phyloP scores from a whole-genome alignment of 331 rosid genomes.

The Quercus phellos region DNA sequence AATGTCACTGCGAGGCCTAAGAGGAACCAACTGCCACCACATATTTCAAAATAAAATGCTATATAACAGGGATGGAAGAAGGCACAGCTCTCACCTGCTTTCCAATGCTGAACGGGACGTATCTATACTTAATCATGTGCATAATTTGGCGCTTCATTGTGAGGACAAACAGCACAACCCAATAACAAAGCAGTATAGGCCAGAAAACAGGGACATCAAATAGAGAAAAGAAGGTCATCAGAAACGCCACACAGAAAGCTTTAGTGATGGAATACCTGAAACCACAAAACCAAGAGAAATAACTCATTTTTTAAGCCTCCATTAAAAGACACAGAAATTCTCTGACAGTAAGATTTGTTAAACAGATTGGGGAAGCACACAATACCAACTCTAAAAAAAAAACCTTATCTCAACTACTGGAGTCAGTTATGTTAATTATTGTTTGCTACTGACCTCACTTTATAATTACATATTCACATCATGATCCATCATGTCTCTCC shows the following conservation, averaged over 20 bases:
- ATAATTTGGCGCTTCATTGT: slow-evolving; percentile 81
- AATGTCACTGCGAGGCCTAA: neutral
- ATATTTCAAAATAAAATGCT: neutral
- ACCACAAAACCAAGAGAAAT: slow-evolving; percentile 4
- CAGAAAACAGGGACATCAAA: slow-evolving; percentile 73
- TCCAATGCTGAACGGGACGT: slow-evolving; percentile 56
- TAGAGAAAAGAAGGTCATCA: slow-evolving; percentile 64
- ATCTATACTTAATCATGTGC: slow-evolving; percentile 71
- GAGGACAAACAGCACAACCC: slow-evolving; percentile 62
- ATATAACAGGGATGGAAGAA: neutral
- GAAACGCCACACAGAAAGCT: slow-evolving; percentile 59
- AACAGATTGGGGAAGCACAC: neutral
- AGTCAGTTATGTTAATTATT: neutral
- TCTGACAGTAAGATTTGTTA: neutral
- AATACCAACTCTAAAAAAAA: neutral
- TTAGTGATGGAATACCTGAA: slow-evolving; percentile 69
- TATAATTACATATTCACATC: neutral
- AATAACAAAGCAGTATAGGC: slow-evolving; percentile 67
- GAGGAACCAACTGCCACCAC: neutral
- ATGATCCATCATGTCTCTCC: neutral
- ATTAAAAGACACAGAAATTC: neutral
- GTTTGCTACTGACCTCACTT: neutral
- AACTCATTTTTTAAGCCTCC: neutral
- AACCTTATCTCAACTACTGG: neutral
- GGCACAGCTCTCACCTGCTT: slow-evolving; percentile 47